Evolutionary conservation across 352 stramenopile species (phyloP).

Genomic region (Pythium sp.): DNA sequence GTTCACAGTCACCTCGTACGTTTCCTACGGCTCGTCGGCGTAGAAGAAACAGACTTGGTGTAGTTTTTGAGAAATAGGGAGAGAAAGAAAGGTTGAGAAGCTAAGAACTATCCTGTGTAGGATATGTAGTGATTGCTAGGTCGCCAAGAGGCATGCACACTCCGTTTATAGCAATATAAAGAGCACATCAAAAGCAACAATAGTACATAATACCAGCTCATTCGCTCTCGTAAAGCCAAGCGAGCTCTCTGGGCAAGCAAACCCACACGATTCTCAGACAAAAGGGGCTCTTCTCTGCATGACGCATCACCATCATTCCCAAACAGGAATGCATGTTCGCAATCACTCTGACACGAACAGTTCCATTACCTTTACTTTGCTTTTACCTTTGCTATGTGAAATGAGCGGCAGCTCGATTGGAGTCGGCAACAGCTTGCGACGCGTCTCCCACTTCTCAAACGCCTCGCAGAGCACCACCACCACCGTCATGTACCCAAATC

Average conservation of each 20-base stretch:
- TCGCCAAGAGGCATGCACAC: background rate
- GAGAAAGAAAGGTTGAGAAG: background rate
- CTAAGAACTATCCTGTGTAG: background rate
- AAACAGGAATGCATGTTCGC: background rate
- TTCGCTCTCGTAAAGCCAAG: background rate
- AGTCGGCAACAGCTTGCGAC: background rate
- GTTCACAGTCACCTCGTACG: constrained; percentile 1
- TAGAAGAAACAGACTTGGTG: background rate
- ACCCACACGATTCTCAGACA: background rate
- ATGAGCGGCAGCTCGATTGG: background rate
- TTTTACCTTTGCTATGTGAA: background rate
- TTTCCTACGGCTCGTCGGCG: constrained; percentile 1
- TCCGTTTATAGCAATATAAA: background rate
- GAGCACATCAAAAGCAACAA: background rate
- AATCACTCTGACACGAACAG: background rate
- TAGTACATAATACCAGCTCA: no score
- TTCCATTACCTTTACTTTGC: background rate
- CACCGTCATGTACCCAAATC: background rate
- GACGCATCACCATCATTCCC: constrained; percentile 3
- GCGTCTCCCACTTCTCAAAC: background rate
- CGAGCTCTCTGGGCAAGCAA: background rate
- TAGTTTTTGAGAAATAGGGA: background rate
- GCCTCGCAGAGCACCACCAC: background rate
- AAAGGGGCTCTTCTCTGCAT: background rate
- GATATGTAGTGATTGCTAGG: background rate